Base-by-base conservation (phyloP, 768 basidiomycete genomes). In the Amanita jacksonii region DNA sequence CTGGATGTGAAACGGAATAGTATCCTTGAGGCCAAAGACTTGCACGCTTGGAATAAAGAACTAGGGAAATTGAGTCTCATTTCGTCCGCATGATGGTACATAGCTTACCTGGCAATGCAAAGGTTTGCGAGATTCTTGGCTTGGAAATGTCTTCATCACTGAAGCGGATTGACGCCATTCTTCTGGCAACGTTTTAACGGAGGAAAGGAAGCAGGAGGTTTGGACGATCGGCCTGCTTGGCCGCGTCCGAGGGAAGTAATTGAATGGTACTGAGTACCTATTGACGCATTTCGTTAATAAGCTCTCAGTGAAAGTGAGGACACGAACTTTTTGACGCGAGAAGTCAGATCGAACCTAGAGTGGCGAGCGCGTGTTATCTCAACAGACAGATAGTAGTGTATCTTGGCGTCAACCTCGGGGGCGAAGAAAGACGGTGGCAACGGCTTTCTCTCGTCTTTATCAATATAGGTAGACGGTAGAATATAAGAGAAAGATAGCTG, bases 1-100 rank as follows among this genome's bases (percentile, higher is more conserved):
- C 50, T 83, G 82, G 13, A 85, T 53, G 52, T 81, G 77, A 57
- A 83, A 77, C 5, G 79, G 79, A 7, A 84, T 78, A 13, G 62
- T 64, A 49, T 82, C 77, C 8, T 62, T 53, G 23, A 79, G 32
- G 6, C 72, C 70, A 57, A 71, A 84, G 13, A 72, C 67, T 37
- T 70, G 72, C 9, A 67, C 69, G 5, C 67, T 65, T 8, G 81
- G 82, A 13, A 82, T 62, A 54, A 83, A 77, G 9, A 82, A 55
- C 81, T 84, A 49, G 34, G n/a, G n/a, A 47, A 12, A 27, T 36
- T 9, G 13, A 45, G 43, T 9, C 19, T 6, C 34, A 36, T 15
- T 24, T 6, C 10, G 33, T 18, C 6, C 16, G 33, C 15, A 4
- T 38, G 19, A 36, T 28, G 41, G 9, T 28, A 38, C 20, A 37